phyloP scores from a whole-genome alignment of 345 rosid species.

The Brassica cretica region DNA sequence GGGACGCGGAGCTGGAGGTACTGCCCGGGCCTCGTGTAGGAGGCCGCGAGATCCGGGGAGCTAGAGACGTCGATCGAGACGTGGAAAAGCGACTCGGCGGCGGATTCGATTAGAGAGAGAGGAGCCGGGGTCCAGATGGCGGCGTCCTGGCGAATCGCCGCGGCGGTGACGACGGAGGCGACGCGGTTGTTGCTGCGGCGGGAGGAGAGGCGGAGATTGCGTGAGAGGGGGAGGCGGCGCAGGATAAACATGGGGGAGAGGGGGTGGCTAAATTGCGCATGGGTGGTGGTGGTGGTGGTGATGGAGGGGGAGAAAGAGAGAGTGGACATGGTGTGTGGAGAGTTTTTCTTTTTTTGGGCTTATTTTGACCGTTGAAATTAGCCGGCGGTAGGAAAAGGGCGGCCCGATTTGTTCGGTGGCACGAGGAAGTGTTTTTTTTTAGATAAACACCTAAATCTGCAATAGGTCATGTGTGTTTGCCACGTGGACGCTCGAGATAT shows the following conservation, averaged over 20 bases:
- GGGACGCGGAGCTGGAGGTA: constrained; percentile 86
- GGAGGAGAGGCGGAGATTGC: constrained; percentile 25
- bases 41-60: constrained; percentile 65
- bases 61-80: constrained; percentile 71
- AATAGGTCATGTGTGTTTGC: neutral
- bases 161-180: constrained; percentile 51
- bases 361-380: constrained; percentile 24
- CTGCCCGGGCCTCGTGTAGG: constrained; percentile 76
- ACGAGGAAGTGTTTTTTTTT: neutral
- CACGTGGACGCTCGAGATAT: constrained; percentile 48
- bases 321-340: constrained; percentile 49
- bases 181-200: constrained; percentile 42
- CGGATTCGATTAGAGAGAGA: constrained; percentile 57
- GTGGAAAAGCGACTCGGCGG: constrained; percentile 87
- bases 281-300: constrained; percentile 28
- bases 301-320: constrained; percentile 32
- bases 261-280: constrained; percentile 49
- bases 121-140: constrained; percentile 72
- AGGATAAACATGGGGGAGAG: constrained; percentile 70
- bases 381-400: constrained; percentile 46
- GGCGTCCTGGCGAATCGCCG: constrained; percentile 76
- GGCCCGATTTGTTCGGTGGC: constrained; percentile 41
- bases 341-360: neutral
- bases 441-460: neutral
- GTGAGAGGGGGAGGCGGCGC: constrained; percentile 51